Evolutionary conservation across 2,329 filamentous ascomycete species (phyloP).

Genomic region (Phaeosphaeria sp.): DNA sequence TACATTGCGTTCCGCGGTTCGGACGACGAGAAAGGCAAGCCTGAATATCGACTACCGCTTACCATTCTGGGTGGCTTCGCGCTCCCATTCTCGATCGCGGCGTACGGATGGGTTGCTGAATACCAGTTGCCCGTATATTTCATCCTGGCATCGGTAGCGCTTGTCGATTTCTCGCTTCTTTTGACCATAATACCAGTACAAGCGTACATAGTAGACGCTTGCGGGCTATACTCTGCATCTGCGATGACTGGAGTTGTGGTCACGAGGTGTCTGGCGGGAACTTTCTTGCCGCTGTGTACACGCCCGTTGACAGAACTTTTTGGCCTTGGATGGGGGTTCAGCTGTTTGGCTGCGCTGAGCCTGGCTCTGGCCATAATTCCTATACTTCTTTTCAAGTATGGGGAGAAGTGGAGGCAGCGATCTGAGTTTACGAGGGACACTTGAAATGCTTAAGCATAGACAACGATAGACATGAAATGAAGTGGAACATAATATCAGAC

Average conservation of each 20-base stretch:
- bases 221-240: conserved; percentile 63
- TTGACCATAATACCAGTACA: conserved; percentile 59
- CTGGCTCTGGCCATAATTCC: conserved; percentile 60
- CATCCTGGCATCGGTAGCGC: conserved; percentile 54
- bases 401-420: conserved; percentile 59
- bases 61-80: conserved; percentile 55
- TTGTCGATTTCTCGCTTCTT: conserved; percentile 57
- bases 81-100: conserved; percentile 54
- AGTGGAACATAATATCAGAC: background rate
- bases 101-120: conserved; percentile 62
- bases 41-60: conserved; percentile 64
- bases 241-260: conserved; percentile 66
- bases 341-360: conserved; percentile 52
- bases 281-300: conserved; percentile 62
- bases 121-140: conserved; percentile 51
- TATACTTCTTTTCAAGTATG: conserved; percentile 59
- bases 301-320: conserved; percentile 56
- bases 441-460: background rate
- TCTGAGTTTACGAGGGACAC: conserved; percentile 56
- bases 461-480: background rate
- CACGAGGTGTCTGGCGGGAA: conserved; percentile 62
- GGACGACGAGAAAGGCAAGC: conserved; percentile 52
- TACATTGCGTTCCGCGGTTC: conserved; percentile 58
- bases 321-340: conserved; percentile 62
- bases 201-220: conserved; percentile 65